These are phyloP conservation scores for Kurtzmaniella natalensis DNA, from an alignment of 1,139 yeast species.

Conservation along the genomic window DNA sequence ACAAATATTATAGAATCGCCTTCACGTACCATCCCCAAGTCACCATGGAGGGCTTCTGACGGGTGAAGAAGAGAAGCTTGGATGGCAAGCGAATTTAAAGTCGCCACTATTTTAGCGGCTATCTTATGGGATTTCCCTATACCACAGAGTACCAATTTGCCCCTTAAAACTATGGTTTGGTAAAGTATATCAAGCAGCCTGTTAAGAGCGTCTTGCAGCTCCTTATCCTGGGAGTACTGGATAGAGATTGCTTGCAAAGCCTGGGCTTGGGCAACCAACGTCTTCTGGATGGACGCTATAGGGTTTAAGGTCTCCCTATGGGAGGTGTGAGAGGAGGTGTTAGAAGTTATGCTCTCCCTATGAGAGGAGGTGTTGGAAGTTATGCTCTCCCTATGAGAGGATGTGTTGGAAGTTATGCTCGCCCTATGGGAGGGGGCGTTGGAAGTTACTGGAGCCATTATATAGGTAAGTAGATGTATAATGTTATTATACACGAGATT, in stretches of 20 bases:
- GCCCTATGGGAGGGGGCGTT: too few relatives aligned
- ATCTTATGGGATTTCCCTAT: constrained; percentile 83
- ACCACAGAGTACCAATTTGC: constrained; percentile 73
- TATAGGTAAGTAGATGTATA: too few relatives aligned
- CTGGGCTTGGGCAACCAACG: constrained; percentile 30
- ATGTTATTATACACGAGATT: too few relatives aligned
- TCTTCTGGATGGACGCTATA: constrained; percentile 23
- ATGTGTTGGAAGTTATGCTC: too few relatives aligned
- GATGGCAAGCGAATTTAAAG: constrained; percentile 73
- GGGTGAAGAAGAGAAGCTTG: constrained; percentile 72
- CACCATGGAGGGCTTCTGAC: constrained; percentile 88
- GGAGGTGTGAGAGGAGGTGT: too few relatives aligned
- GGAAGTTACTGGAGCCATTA: too few relatives aligned
- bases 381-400: too few relatives aligned
- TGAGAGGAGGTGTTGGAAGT: too few relatives aligned
- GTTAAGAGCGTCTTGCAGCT: constrained; percentile 47
- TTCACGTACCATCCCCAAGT: constrained; percentile 63
- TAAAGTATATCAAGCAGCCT: constrained; percentile 49
- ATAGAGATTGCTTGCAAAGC: constrained; percentile 27
- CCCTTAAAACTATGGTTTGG: constrained; percentile 43
- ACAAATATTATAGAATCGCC: constrained; percentile 63
- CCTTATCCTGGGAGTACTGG: constrained; percentile 31
- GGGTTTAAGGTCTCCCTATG: constrained; percentile 13
- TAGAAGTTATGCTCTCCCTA: too few relatives aligned
- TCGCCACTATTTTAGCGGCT: constrained; percentile 74